Base-by-base conservation (phyloP, 176 grass and related monocot genomes). In the Carex scoparia region DNA sequence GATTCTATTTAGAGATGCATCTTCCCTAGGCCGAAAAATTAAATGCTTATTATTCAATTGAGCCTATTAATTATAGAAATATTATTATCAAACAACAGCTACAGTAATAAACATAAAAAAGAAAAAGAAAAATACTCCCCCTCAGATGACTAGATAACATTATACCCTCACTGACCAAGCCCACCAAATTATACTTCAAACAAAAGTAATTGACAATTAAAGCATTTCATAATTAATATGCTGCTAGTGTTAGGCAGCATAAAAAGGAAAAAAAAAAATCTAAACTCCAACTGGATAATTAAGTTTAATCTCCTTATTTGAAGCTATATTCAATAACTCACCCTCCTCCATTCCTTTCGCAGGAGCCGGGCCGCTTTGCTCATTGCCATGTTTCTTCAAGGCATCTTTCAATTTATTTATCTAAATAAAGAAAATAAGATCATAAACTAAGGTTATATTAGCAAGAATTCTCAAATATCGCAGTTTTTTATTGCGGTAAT, bases 381-480 rank as follows among this genome's bases (percentile, higher is more conserved):
- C 58, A 18, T 56, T 71, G 28, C 85, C 90, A 84, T 92, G 80
- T 74, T 91, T 90, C 46, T 84, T 68, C 46, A 94, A 32, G 59
- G 86, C 85, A 77, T 79, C 78, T 76, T 89, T 92, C 10, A 95
- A 82, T 72, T 89, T 95, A 12, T 89, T 66, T 55, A 92, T 91
- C 88, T 95, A 86, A 66, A 85, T 72, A 65, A 65, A 18, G 18
- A 69, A 19, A 70, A 88, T 30, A 33, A 49, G 16, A 72, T 18
- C 40, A 13, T 18, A 51, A 79, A 15, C 18, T 38, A 46, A 44
- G 5, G 18, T 7, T 49, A 18, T 64, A 72, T 55, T 60, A 28
- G 2, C 14, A 18, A 40, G 10, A 27, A 40, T 37, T 37, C 70
- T 18, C 3, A 32, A 4, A 16, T 32, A 30, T 30, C 62, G 62